Evolutionary conservation across 192 early-diverging fungal species (phyloP).

Genomic region (Haplosporangium gracile): DNA sequence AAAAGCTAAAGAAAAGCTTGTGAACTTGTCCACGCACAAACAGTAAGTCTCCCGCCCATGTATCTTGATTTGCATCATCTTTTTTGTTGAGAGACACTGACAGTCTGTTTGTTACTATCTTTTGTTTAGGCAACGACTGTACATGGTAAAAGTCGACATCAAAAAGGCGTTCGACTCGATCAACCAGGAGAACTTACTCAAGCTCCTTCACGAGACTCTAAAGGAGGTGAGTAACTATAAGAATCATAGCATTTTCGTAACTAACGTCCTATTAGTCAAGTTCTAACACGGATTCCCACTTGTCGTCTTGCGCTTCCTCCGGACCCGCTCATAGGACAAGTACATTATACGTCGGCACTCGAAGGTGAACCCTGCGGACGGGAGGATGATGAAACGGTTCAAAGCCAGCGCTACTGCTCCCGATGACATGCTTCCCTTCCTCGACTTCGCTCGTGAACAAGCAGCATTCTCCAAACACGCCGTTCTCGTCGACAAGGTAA

Average conservation of each 20-base stretch:
- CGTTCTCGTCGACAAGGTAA: slow-evolving; percentile 77
- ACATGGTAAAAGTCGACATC: slow-evolving; percentile 90
- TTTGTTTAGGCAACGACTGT: slow-evolving; percentile 58
- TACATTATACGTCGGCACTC: slow-evolving; percentile 80
- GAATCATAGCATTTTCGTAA: background rate
- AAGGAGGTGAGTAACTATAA: slow-evolving; percentile 58
- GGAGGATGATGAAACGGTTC: slow-evolving; percentile 35
- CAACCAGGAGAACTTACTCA: slow-evolving; percentile 74
- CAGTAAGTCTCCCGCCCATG: slow-evolving; percentile 13
- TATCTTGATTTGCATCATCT: background rate
- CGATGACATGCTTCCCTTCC: slow-evolving; percentile 10
- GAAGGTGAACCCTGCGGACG: slow-evolving; percentile 45
- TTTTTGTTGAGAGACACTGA: background rate
- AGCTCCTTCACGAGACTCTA: slow-evolving; percentile 63
- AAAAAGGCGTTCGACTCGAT: slow-evolving; percentile 86
- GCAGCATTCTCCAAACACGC: slow-evolving; percentile 66
- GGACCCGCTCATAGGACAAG: slow-evolving; percentile 63
- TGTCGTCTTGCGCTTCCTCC: no score
- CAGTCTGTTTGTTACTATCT: background rate
- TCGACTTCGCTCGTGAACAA: slow-evolving; percentile 60
- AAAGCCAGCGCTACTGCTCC: slow-evolving; percentile 23
- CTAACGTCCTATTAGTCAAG: no score
- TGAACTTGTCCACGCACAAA: background rate
- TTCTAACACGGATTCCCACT: background rate
- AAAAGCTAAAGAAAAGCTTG: slow-evolving; percentile 54